Evolutionary conservation across 257 asterid species (phyloP).

Genomic region (Solanum chiquidenum): DNA sequence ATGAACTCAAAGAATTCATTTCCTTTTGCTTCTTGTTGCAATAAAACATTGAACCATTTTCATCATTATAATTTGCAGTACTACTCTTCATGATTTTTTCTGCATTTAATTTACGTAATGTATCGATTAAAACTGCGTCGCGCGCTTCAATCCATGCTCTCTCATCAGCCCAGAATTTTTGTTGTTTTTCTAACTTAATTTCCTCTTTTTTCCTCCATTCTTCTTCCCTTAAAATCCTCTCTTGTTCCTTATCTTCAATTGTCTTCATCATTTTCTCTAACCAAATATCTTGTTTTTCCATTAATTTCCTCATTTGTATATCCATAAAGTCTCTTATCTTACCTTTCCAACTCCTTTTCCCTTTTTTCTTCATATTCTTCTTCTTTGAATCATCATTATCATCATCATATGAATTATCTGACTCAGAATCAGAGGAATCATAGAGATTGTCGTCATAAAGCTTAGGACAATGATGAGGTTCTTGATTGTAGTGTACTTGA

Average conservation of each 20-base stretch:
- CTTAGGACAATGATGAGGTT: conserved; percentile 14
- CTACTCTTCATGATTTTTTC: conserved; percentile 11
- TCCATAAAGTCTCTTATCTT: conserved; percentile 70
- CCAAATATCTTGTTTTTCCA: conserved; percentile 84
- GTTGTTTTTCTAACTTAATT: conserved; percentile 58
- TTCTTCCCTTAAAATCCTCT: conserved; percentile 56
- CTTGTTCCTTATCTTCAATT: conserved; percentile 72
- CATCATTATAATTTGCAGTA: background rate
- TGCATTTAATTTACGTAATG: conserved; percentile 37
- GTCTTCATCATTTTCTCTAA: conserved; percentile 73
- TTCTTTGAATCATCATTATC: conserved; percentile 16
- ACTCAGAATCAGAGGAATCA: conserved; percentile 44
- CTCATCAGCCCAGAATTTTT: conserved; percentile 73
- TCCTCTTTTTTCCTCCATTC: conserved; percentile 80
- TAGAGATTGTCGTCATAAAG: conserved; percentile 56
- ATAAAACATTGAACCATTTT: background rate
- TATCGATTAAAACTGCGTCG: conserved; percentile 58
- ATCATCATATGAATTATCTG: conserved; percentile 38
- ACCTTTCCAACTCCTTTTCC: conserved; percentile 46
- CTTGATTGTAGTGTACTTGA: background rate
- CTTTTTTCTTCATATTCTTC: conserved; percentile 28
- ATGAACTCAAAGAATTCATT: conserved; percentile 14
- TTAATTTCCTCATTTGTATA: conserved; percentile 54
- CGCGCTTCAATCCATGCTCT: conserved; percentile 83
- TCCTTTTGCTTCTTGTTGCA: background rate